Evolutionary conservation across 1,284 basidiomycete species (phyloP).

Genomic region (Chalciporus sp.): DNA sequence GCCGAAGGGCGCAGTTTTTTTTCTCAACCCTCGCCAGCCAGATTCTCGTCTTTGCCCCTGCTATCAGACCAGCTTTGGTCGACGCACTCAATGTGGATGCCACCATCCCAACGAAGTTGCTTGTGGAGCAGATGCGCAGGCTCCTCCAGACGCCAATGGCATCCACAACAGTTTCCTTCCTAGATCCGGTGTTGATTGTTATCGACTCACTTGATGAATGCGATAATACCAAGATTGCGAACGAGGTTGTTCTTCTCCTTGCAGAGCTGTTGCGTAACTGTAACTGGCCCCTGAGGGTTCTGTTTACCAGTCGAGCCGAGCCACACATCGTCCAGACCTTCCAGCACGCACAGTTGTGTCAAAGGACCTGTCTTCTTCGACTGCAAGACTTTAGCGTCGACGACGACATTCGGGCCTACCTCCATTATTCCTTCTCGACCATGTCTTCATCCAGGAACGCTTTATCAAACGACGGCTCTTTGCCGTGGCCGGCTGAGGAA

Average conservation of each 20-base stretch:
- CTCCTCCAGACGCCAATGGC: slow-evolving; percentile 18
- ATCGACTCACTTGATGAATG: slow-evolving; percentile 28
- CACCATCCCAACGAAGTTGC: slow-evolving; percentile 21
- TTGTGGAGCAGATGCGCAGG: slow-evolving; percentile 20
- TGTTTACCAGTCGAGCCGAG: slow-evolving; percentile 24
- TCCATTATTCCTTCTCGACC: slow-evolving; percentile 16
- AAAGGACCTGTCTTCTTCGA: slow-evolving; percentile 5
- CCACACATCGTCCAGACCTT: slow-evolving; percentile 18
- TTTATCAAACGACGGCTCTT: not conserved
- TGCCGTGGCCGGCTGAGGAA: slow-evolving; percentile 22
- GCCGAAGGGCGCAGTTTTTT: slow-evolving; percentile 17
- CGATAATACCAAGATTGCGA: slow-evolving; percentile 17
- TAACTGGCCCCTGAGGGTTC: slow-evolving; percentile 17
- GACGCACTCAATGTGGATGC: slow-evolving; percentile 14
- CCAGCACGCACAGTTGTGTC: slow-evolving; percentile 10
- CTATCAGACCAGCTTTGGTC: slow-evolving; percentile 14
- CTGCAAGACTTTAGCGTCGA: slow-evolving; percentile 20
- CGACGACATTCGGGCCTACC: slow-evolving; percentile 24
- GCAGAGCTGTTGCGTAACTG: slow-evolving; percentile 6
- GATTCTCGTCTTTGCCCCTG: slow-evolving; percentile 13
- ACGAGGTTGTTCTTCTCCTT: slow-evolving; percentile 20
- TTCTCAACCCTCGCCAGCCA: slow-evolving; percentile 25
- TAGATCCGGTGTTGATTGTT: slow-evolving; percentile 18
- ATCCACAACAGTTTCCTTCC: slow-evolving; percentile 8
- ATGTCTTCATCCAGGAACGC: slow-evolving; percentile 3